Percentiles rank a stretch among this genome's conserved stretches.
phyloP scores from a whole-genome alignment of 2,329 filamentous ascomycete genomes.

The Lachnellula occidentalis region DNA sequence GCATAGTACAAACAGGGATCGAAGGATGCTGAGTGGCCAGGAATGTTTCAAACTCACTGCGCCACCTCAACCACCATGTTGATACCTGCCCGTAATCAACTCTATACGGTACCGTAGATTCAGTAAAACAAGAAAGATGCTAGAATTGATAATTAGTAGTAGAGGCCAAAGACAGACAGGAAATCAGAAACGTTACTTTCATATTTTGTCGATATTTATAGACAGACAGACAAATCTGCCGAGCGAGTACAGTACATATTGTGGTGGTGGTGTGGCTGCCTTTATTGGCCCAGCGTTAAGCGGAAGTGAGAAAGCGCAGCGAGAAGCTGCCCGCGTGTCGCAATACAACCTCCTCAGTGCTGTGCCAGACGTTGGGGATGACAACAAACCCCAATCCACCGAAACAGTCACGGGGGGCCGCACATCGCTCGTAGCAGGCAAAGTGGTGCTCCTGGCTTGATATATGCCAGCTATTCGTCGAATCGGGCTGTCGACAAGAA shows the following conservation, averaged over 20 bases:
- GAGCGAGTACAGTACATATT: neutral
- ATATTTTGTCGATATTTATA: neutral
- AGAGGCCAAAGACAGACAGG: too few relatives aligned
- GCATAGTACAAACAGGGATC: neutral
- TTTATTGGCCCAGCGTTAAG: neutral
- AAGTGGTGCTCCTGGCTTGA: constrained; percentile 15
- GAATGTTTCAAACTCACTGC: neutral
- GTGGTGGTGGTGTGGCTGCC: neutral
- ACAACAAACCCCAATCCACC: constrained; percentile 11
- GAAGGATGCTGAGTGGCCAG: neutral
- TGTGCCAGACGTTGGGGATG: constrained; percentile 19
- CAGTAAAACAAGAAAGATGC: neutral
- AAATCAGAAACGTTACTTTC: neutral
- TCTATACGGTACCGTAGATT: neutral
- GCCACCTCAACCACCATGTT: neutral
- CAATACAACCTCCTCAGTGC: constrained; percentile 5
- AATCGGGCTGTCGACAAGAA: constrained; percentile 11
- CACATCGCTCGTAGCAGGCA: constrained; percentile 17
- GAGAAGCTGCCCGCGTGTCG: neutral
- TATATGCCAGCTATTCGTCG: constrained; percentile 22
- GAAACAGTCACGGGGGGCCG: constrained; percentile 22
- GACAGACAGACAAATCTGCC: neutral
- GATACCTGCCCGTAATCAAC: too few relatives aligned
- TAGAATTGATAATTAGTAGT: neutral
- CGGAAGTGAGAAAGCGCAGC: neutral